A percentile compares a stretch with the other conserved stretches of the same genome.
Conservation (phyloP, 805 yeast genomes). For the Zygoascus ofunaensis region DNA sequence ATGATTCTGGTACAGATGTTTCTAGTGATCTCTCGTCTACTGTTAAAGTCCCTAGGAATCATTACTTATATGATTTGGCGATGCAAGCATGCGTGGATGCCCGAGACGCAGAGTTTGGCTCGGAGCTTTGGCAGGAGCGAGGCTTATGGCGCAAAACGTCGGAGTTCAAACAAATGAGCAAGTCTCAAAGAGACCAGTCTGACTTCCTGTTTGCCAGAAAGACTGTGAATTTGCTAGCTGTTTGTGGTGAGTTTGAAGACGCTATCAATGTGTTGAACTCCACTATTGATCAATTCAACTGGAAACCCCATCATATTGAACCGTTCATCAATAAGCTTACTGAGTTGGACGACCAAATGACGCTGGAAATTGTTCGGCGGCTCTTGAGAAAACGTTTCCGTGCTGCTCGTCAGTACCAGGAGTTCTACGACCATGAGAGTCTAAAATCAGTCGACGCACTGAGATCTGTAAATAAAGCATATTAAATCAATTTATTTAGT, state of each 20-base stretch:
- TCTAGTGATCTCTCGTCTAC: slow-evolving; percentile 4
- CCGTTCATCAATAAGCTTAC: slow-evolving; percentile 34
- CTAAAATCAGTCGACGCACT: background rate
- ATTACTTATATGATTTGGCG: slow-evolving; percentile 49
- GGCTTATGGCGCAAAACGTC: slow-evolving; percentile 59
- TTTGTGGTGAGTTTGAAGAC: slow-evolving; percentile 50
- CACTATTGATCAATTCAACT: slow-evolving; percentile 57
- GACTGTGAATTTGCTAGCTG: slow-evolving; percentile 54
- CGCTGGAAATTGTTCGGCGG: background rate
- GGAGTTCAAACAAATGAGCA: slow-evolving; percentile 36
- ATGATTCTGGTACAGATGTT: slow-evolving; percentile 5
- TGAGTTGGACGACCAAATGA: slow-evolving; percentile 30
- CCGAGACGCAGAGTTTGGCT: slow-evolving; percentile 49
- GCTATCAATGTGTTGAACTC: slow-evolving; percentile 61
- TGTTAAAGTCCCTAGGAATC: slow-evolving; percentile 31
- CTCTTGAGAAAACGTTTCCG: background rate
- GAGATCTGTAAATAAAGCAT: background rate
- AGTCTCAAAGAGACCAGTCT: slow-evolving; percentile 32
- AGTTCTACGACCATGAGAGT: background rate
- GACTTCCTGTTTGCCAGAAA: slow-evolving; percentile 66
- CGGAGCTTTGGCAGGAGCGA: slow-evolving; percentile 66
- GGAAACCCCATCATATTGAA: slow-evolving; percentile 40
- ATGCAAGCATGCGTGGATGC: slow-evolving; percentile 56
- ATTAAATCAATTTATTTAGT: background rate
- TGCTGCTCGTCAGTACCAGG: background rate